Evolutionary conservation across 1,139 yeast genomes (phyloP), one percentile per base, ranked within the genome.

Genomic region (Pichia sp.): DNA sequence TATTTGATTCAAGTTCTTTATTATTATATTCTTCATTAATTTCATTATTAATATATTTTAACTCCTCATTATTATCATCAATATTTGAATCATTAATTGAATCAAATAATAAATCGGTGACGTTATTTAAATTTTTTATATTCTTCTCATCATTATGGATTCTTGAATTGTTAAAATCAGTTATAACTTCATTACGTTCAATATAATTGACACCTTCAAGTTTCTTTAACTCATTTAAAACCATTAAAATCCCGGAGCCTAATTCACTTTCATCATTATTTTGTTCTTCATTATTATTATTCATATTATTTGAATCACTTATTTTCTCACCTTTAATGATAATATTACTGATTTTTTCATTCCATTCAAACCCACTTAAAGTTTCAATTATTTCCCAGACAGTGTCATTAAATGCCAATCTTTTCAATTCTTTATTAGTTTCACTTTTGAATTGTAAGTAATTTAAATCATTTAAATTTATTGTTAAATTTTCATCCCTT

Each of bases 81-180:
- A 27, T 25, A n/a, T 26, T n/a, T 12, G 40, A 33, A 11, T 43
- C 39, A 23, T 23, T 26, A n/a, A 33, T 28, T 1, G 51, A 45
- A 35, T 51, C 52, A 16, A 49, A 42, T 32, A 51, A 37, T 6
- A 43, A 39, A 42, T 50, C 48, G 2, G 49, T 40, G n/a, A 49
- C 26, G 20, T 39, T 30, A 26, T 41, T 36, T 27, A 47, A 38
- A 10, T 37, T 29, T 23, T 32, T 35, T 30, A 22, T 30, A 4
- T 39, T 26, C 4, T 23, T 16, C 26, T 20, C 10, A 22, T 34
- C 9, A 16, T 22, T n/a, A 30, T 30, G 7, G 6, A 5, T 32
- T 32, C 35, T 6, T 11, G 4, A 24, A 16, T 27, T 27, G 8
- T 27, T 32, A 20, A 43, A 16, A 6, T 30, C 35, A 8, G 40